Evolutionary conservation across 108 stramenopile species (phyloP).

Genomic region (Mediolabrus comicus): DNA sequence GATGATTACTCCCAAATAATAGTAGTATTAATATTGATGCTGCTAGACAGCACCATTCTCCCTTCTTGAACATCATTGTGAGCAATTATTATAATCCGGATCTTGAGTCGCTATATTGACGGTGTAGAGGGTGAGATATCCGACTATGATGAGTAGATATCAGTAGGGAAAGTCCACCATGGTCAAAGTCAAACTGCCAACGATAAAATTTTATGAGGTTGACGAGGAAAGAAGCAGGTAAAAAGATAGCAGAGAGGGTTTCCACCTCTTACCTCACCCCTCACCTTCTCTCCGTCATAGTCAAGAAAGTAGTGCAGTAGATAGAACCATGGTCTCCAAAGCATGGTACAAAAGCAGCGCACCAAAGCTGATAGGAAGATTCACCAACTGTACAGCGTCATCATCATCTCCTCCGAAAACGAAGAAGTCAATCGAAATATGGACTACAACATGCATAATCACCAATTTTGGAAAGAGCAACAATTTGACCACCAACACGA

Average conservation of each 20-base stretch:
- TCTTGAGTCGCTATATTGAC: no score
- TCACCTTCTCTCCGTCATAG: no score
- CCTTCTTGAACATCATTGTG: background rate
- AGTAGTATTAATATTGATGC: background rate
- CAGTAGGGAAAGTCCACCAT: no score
- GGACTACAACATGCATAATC: constrained; percentile 80
- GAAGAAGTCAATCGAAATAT: constrained; percentile 51
- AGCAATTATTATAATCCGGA: background rate
- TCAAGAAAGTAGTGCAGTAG: no score
- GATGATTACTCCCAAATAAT: background rate
- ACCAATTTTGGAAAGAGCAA: constrained; percentile 59
- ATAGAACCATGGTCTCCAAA: constrained; percentile 46
- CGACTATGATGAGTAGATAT: no score
- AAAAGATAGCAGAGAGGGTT: no score
- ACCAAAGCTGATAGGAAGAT: constrained; percentile 38
- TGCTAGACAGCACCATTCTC: background rate
- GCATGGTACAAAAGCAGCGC: constrained; percentile 53
- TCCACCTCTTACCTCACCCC: no score
- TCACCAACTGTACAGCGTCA: background rate
- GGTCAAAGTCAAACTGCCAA: no score
- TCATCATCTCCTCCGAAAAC: background rate
- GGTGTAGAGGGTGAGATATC: no score
- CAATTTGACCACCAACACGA: background rate
- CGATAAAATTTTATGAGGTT: no score
- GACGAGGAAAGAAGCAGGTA: no score